Base-by-base conservation (phyloP, 1,284 basidiomycete species). In the Malassezia brasiliensis region DNA sequence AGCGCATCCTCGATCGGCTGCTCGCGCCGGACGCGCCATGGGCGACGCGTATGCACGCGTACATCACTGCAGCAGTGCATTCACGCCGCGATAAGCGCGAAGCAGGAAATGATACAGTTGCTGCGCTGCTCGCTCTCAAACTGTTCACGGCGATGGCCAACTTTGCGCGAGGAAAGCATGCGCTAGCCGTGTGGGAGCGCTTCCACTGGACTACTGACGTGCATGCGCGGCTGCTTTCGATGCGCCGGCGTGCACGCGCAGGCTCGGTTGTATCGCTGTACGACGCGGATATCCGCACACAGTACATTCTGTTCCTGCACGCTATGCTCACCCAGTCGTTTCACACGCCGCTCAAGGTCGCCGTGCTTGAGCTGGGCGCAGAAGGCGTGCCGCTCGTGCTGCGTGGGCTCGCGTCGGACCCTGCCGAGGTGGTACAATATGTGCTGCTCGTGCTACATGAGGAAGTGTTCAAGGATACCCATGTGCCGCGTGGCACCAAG, bases 231-330 rank as follows among this genome's bases (percentile, higher is more conserved):
- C 62, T 72, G 17, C 59, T 68, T 39, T 63, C 44, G 47, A 64
- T 68, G 62, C 60, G 67, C 2, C 48, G 44, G 20, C 47, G 47
- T 25, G 28, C 36, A 10, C 41, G 42, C 25, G 28, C 32, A 7
- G 40, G 32, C 2, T 36, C 6, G 15, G 22, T 42, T 10, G 64
- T 64, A 1, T 61, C 62, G 6, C 61, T 72, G 34, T 51, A 55
- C 5, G 44, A 63, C 4, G 64, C 68, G 12, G 72, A 74, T 45
- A 62, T 71, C 11, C 63, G 70, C 22, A 68, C 68, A 3, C 62
- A 68, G 32, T 72, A 66, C 49, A 60, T 72, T n/a, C 52, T 67
- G 32, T 66, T 72, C 48, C 60, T 69, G 0, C 55, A 66, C 25
- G 60, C 68, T 12, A 63, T 74, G 44, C 48, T 74, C 35, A 52